Evolutionary conservation across 1,139 yeast species (phyloP), one percentile per base, ranked within the genome.

Genomic region (Blastobotrys buckinghamii): DNA sequence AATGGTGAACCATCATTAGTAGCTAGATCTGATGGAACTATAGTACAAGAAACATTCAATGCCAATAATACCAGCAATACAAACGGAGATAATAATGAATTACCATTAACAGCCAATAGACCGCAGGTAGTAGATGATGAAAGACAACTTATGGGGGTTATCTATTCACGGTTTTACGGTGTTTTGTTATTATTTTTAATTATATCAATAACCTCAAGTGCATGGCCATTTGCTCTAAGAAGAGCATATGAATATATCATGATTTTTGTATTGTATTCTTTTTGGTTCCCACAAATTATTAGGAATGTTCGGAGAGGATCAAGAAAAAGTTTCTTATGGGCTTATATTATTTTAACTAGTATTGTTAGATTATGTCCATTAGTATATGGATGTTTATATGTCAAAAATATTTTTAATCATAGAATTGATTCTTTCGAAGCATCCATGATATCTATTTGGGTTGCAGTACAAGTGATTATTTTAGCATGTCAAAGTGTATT

Each of bases 201-300:
- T 56, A 54, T 84, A 3, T 67, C 84, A 0, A 55, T 83, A 39
- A 80, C 79, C 50, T 74, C 88, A 1, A 62, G 76, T 1, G 66
- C 78, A 34, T 87, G 95, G 95, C 79, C 92, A 34, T 70, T 72
- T 29, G 67, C 65, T 13, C 67, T 78, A 41, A 71, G 96, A 49
- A 65, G 66, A 20, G 58, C 71, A 2, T 78, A 82, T 60, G 96
- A 88, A 61, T 80, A 77, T 51, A 49, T 75, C 1, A 68, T 77
- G 0, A 62, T 83, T 6, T 53, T 81, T 1, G 50, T 73, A 1
- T 61, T 83, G 30, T 85, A 81, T 62, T 85, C 95, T 0, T 81
- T 78, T 57, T 90, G 97, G 97, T 57, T 84, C n/a, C 97, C 97
- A 0, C 98, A 90, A 64, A 83, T 88, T 45, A 78, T 81, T 53